Conservation (phyloP, 805 yeast species). For the Candida wancherniae region DNA sequence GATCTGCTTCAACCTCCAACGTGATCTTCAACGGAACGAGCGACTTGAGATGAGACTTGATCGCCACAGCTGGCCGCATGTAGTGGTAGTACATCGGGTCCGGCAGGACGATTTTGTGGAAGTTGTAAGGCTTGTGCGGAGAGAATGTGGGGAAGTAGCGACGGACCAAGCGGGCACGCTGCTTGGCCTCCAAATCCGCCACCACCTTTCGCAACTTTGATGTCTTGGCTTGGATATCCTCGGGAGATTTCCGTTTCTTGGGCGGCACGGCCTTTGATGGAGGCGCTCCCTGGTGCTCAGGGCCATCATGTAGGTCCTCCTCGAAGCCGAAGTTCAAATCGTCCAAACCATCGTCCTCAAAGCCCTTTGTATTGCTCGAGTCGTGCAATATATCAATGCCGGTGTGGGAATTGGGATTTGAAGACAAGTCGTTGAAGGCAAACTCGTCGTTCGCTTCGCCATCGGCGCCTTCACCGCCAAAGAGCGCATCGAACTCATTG, state of each 20-base stretch:
- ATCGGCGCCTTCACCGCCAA: slow-evolving; percentile 26
- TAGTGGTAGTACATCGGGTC: slow-evolving; percentile 50
- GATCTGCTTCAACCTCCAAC: slow-evolving; percentile 62
- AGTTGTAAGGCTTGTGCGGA: slow-evolving; percentile 50
- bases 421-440: not conserved
- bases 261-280: slow-evolving; percentile 1
- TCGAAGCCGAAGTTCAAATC: slow-evolving; percentile 18
- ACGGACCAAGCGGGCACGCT: slow-evolving; percentile 28
- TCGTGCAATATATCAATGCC: slow-evolving; percentile 16
- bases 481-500: slow-evolving; percentile 37
- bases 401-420: slow-evolving; percentile 1
- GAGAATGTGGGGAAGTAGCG: slow-evolving; percentile 62
- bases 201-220: slow-evolving; percentile 27
- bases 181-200: slow-evolving; percentile 25
- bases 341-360: slow-evolving; percentile 18
- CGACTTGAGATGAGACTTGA: slow-evolving; percentile 31
- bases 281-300: not conserved
- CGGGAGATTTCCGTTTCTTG: slow-evolving; percentile 12
- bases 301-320: slow-evolving; percentile 17
- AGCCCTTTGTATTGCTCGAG: slow-evolving; percentile 11
- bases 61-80: slow-evolving; percentile 45
- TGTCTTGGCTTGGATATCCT: slow-evolving; percentile 21
- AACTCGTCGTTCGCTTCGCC: slow-evolving; percentile 18
- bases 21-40: slow-evolving; percentile 54
- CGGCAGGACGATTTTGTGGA: slow-evolving; percentile 64